A percentile compares a stretch with the other conserved stretches of the same genome.
Conservation (phyloP, 306 rosid genomes). For the Dalbergia cultrata region DNA sequence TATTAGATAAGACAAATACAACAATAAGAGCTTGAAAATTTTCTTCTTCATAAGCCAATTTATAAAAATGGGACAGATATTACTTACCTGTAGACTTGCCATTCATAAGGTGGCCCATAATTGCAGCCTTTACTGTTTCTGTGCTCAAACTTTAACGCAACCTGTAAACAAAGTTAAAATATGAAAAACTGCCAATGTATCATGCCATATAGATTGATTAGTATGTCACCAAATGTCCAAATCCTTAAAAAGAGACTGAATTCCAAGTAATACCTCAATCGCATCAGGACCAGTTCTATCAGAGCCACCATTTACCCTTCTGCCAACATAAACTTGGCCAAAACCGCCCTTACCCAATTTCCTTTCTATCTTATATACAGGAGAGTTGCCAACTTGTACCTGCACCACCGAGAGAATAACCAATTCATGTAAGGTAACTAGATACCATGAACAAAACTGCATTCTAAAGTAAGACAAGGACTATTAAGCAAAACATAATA, state of each 20-base stretch:
- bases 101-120: slow-evolving; percentile 95
- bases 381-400: slow-evolving; percentile 96
- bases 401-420: slow-evolving; percentile 45
- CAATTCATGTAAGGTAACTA: slow-evolving; percentile 18
- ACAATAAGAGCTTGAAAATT: slow-evolving; percentile 14
- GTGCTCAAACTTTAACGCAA: slow-evolving; percentile 91
- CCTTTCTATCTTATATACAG: slow-evolving; percentile 85
- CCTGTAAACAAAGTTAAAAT: slow-evolving; percentile 60
- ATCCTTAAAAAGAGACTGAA: slow-evolving; percentile 42
- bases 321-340: slow-evolving; percentile 96
- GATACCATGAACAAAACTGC: slow-evolving; percentile 10
- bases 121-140: slow-evolving; percentile 95
- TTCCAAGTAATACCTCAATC: slow-evolving; percentile 67
- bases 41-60: slow-evolving; percentile 7
- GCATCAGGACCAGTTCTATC: slow-evolving; percentile 86
- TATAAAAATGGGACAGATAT: slow-evolving; percentile 20
- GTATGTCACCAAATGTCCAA: slow-evolving; percentile 31
- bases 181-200: slow-evolving; percentile 37
- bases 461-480: not conserved
- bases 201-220: slow-evolving; percentile 24
- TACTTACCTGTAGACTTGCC: slow-evolving; percentile 91
- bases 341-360: slow-evolving; percentile 97
- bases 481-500: slow-evolving; percentile 13
- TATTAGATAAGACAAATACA: slow-evolving; percentile 40
- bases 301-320: slow-evolving; percentile 85